These are phyloP conservation scores for Potentilla sterilis DNA, from an alignment of 306 rosid species.

Conservation along the genomic window DNA sequence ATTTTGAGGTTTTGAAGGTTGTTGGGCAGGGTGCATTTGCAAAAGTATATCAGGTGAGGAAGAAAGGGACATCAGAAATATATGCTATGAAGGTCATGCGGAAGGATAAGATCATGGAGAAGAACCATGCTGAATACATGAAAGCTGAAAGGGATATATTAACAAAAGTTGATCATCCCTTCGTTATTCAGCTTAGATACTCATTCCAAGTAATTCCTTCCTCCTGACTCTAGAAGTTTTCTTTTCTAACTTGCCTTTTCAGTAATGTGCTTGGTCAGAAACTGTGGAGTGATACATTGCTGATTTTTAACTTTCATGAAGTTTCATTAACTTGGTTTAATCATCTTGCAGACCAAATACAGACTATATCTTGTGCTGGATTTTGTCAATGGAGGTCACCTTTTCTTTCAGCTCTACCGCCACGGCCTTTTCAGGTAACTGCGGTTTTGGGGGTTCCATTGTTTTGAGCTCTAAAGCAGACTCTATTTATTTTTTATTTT, in stretches of 20 bases:
- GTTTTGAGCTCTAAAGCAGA: slow-evolving; percentile 10
- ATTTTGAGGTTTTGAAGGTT: slow-evolving; percentile 91
- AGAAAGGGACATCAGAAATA: slow-evolving; percentile 82
- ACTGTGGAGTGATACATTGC: background rate
- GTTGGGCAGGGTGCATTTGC: slow-evolving; percentile 99
- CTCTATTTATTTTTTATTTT: background rate
- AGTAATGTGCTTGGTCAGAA: background rate
- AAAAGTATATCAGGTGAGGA: slow-evolving; percentile 89
- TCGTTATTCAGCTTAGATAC: slow-evolving; percentile 86
- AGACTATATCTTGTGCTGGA: slow-evolving; percentile 91
- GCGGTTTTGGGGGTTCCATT: slow-evolving; percentile 1
- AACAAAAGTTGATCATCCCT: slow-evolving; percentile 85
- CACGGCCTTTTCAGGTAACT: slow-evolving; percentile 89
- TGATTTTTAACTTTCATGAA: slow-evolving; percentile 7
- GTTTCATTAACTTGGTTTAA: slow-evolving; percentile 10
- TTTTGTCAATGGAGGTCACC: slow-evolving; percentile 96
- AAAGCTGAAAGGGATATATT: slow-evolving; percentile 94
- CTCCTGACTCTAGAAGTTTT: slow-evolving; percentile 8
- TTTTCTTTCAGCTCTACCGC: slow-evolving; percentile 92
- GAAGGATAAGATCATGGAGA: slow-evolving; percentile 94
- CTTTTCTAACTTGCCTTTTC: background rate
- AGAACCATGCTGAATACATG: slow-evolving; percentile 94
- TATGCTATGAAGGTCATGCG: slow-evolving; percentile 99
- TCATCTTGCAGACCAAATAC: slow-evolving; percentile 74
- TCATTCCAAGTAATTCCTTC: slow-evolving; percentile 74